phyloP scores from a whole-genome alignment of 148 eudicot species.

The Hydrangea macrophylla region DNA sequence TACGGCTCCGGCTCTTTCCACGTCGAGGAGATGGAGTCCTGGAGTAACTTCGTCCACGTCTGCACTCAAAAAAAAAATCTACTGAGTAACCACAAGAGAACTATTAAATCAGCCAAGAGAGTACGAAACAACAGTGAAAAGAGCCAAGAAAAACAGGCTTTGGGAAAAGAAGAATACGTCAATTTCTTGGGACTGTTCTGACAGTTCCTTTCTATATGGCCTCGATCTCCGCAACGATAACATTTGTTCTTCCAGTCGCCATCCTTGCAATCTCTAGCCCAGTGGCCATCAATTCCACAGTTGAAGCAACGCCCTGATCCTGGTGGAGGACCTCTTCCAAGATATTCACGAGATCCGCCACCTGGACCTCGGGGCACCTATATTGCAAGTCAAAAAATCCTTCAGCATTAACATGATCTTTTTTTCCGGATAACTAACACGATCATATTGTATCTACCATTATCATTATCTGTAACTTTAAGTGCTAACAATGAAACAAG shows the following conservation, averaged over 20 bases:
- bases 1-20: slow-evolving; percentile 50
- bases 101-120: background rate
- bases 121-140: background rate
- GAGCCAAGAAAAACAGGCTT: background rate
- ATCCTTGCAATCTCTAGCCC: slow-evolving; percentile 96
- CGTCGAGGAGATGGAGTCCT: slow-evolving; percentile 56
- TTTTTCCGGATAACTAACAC: too few species aligned
- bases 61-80: background rate
- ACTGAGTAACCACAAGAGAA: background rate
- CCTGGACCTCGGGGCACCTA: slow-evolving; percentile 67
- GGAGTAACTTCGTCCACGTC: slow-evolving; percentile 59
- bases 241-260: slow-evolving; percentile 91
- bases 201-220: slow-evolving; percentile 71
- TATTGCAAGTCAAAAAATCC: background rate
- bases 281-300: slow-evolving; percentile 95
- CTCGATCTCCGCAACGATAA: slow-evolving; percentile 75
- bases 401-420: too few species aligned
- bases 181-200: slow-evolving; percentile 67
- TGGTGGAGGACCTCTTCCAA: slow-evolving; percentile 83
- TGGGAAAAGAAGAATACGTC: slow-evolving; percentile 18
- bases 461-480: background rate
- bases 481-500: background rate
- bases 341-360: slow-evolving; percentile 59
- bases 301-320: slow-evolving; percentile 93
- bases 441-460: too few species aligned